Evolutionary conservation across 2,329 filamentous ascomycete genomes (phyloP).

Genomic region (Nothophoma quercina): DNA sequence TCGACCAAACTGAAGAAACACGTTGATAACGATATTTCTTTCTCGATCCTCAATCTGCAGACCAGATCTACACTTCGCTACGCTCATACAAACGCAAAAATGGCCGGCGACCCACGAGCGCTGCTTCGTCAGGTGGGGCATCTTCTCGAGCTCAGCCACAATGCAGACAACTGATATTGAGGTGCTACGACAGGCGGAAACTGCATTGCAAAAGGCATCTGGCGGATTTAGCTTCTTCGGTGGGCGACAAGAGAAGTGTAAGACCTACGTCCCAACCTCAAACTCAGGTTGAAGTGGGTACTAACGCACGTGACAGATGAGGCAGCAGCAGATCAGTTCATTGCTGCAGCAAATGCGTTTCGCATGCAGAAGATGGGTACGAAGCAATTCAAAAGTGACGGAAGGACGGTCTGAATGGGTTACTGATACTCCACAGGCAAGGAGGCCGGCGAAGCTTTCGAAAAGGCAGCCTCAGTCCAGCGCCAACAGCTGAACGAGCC

Average conservation of each 20-base stretch:
- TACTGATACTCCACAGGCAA: conserved; percentile 64
- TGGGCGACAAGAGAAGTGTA: conserved; percentile 80
- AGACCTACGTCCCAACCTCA: not conserved
- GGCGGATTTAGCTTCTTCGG: conserved; percentile 91
- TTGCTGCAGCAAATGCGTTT: conserved; percentile 90
- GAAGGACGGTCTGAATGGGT: too few relatives aligned
- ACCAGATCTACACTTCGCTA: not conserved
- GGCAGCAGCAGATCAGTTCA: conserved; percentile 85
- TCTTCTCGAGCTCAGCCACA: conserved; percentile 40
- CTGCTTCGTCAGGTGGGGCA: conserved; percentile 49
- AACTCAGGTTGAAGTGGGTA: not conserved
- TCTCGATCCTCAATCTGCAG: conserved; percentile 2
- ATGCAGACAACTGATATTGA: conserved; percentile 36
- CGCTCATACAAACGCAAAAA: conserved; percentile 27
- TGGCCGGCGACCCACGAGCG: conserved; percentile 49
- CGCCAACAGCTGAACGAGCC: conserved; percentile 83
- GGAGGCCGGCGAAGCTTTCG: conserved; percentile 87
- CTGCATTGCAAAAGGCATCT: conserved; percentile 74
- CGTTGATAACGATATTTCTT: conserved; percentile 13
- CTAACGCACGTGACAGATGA: conserved; percentile 61
- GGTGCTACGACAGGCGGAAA: conserved; percentile 75
- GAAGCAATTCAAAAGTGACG: conserved; percentile 21
- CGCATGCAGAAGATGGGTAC: conserved; percentile 84
- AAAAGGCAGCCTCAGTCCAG: conserved; percentile 83
- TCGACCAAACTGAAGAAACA: conserved; percentile 30